These are phyloP conservation scores for Xylaria nigripes DNA, from an alignment of 495 filamentous ascomycete genomes.

Conservation along the genomic window DNA sequence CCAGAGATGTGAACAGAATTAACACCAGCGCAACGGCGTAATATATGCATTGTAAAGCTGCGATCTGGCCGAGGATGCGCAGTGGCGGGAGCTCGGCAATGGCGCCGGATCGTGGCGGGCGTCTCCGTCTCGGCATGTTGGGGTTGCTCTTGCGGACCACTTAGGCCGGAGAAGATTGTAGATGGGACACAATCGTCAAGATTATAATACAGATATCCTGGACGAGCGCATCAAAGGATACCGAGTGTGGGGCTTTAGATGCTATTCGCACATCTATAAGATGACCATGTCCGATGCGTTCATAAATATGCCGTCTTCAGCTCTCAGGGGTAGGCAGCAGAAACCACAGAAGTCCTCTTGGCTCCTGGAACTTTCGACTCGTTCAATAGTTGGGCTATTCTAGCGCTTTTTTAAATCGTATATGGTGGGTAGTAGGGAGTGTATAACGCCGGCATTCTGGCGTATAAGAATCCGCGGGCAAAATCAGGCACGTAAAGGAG, in stretches of 20 bases:
- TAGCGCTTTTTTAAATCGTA: too few species aligned
- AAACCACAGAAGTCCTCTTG: background rate
- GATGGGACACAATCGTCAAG: too few species aligned
- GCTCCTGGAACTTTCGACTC: background rate
- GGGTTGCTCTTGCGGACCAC: background rate
- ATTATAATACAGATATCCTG: too few species aligned
- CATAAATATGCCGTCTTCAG: background rate
- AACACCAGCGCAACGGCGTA: slow-evolving; percentile 67
- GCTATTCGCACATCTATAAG: slow-evolving; percentile 13
- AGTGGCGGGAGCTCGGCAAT: slow-evolving; percentile 74
- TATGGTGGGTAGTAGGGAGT: too few species aligned
- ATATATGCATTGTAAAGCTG: slow-evolving; percentile 74
- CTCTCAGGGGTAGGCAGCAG: background rate
- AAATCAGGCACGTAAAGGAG: slow-evolving; percentile 2
- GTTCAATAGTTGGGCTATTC: too few species aligned
- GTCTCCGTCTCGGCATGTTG: slow-evolving; percentile 65
- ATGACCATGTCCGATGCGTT: slow-evolving; percentile 12
- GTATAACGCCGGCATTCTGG: too few species aligned
- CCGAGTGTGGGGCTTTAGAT: slow-evolving; percentile 10
- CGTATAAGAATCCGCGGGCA: background rate
- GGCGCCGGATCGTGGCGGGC: slow-evolving; percentile 69
- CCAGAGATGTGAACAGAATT: slow-evolving; percentile 80
- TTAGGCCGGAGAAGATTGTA: too few species aligned
- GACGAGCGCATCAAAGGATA: slow-evolving; percentile 11
- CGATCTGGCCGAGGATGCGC: slow-evolving; percentile 79